A percentile compares a stretch with the other conserved stretches of the same genome.
phyloP scores from a whole-genome alignment of 805 yeast genomes.

The Cyberlindnera misumaiensis region DNA sequence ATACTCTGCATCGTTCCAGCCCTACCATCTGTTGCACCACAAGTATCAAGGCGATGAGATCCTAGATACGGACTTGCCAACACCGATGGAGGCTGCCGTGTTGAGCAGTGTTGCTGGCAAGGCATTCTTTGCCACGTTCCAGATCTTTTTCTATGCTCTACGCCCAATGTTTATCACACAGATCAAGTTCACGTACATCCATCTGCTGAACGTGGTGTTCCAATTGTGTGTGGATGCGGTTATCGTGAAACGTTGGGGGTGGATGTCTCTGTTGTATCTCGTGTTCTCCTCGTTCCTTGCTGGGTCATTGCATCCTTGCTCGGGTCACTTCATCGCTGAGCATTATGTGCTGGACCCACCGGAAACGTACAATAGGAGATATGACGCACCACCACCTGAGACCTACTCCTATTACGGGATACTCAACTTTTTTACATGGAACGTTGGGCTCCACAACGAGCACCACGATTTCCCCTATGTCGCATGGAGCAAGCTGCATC shows the following conservation, averaged over 20 bases:
- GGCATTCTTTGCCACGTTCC: conserved; percentile 85
- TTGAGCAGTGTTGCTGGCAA: conserved; percentile 77
- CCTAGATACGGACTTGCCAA: conserved; percentile 85
- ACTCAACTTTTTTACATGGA: conserved; percentile 76
- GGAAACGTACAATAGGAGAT: conserved; percentile 19
- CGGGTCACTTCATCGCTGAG: conserved; percentile 95
- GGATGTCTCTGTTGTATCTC: conserved; percentile 57
- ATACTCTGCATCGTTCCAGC: conserved; percentile 77
- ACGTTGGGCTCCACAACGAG: conserved; percentile 90
- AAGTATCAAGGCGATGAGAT: conserved; percentile 81
- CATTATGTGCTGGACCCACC: conserved; percentile 72
- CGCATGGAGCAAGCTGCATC: conserved; percentile 79
- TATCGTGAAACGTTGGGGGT: conserved; percentile 56
- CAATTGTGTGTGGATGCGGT: conserved; percentile 55
- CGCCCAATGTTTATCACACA: conserved; percentile 84
- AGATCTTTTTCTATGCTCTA: conserved; percentile 81
- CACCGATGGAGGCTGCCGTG: conserved; percentile 65
- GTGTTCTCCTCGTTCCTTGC: conserved; percentile 76
- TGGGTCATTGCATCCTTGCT: conserved; percentile 88
- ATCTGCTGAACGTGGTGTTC: conserved; percentile 51
- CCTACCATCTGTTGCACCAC: conserved; percentile 88
- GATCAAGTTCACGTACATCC: conserved; percentile 68
- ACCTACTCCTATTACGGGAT: conserved; percentile 86
- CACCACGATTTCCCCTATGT: conserved; percentile 94
- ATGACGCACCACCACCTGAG: conserved; percentile 56